These are phyloP conservation scores for Tillandsia leiboldiana DNA, from an alignment of 176 grass and related monocot species.

Conservation along the genomic window DNA sequence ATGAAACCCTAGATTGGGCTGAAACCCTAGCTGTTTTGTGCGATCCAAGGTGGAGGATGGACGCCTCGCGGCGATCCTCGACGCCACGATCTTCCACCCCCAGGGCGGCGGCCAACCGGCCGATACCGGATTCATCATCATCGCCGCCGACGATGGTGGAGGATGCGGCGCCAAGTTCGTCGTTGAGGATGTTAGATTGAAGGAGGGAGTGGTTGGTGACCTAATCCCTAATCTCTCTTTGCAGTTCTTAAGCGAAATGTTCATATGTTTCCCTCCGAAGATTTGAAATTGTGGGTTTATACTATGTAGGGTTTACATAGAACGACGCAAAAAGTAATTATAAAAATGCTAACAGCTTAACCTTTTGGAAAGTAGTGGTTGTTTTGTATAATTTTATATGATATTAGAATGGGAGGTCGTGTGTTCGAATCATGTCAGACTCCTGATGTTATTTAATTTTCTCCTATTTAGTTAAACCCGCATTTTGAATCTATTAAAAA, in stretches of 20 bases:
- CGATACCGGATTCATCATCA: slow-evolving; percentile 44
- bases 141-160: not conserved
- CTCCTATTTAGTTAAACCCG: no score
- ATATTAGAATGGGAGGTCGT: no score
- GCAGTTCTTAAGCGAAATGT: not conserved
- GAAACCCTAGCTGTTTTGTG: not conserved
- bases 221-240: not conserved
- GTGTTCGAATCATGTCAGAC: no score
- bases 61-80: slow-evolving; percentile 48
- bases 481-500: no score
- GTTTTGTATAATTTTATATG: no score
- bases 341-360: no score
- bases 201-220: slow-evolving; percentile 58
- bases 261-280: no score
- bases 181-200: slow-evolving; percentile 66
- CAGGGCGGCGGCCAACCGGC: slow-evolving; percentile 87
- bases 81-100: slow-evolving; percentile 77
- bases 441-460: no score
- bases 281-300: no score
- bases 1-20: not conserved
- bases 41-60: slow-evolving; percentile 43
- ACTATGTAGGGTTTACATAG: no score
- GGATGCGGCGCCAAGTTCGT: slow-evolving; percentile 39
- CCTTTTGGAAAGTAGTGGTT: no score
- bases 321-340: no score